A percentile compares a stretch with the other conserved stretches of the same genome.
phyloP scores from a whole-genome alignment of 768 basidiomycete genomes.

The Cantharellus anzutake region DNA sequence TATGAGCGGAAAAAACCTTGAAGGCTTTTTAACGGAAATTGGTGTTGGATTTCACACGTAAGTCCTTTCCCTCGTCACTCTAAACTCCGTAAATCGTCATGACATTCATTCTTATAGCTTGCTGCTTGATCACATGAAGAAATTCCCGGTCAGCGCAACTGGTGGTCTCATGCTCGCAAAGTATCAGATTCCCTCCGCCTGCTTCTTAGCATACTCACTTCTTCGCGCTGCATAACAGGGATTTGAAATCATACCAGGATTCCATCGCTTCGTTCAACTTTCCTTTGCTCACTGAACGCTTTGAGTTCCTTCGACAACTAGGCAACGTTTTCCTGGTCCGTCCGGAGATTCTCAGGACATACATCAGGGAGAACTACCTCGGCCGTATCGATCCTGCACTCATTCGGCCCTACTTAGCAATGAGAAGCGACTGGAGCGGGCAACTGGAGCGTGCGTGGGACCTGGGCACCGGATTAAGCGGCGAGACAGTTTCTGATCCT shows the following conservation, averaged over 20 bases:
- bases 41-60: slow-evolving; percentile 87
- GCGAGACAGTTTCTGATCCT: not conserved
- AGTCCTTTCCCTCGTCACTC: slow-evolving; percentile 14
- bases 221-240: slow-evolving; percentile 28
- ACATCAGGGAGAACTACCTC: slow-evolving; percentile 86
- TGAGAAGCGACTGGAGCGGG: slow-evolving; percentile 70
- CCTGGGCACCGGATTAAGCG: not conserved
- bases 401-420: slow-evolving; percentile 76
- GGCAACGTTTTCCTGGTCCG: slow-evolving; percentile 95
- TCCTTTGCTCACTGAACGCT: slow-evolving; percentile 75
- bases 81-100: not conserved
- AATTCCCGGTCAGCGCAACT: slow-evolving; percentile 91
- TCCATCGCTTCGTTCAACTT: slow-evolving; percentile 65
- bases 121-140: slow-evolving; percentile 83
- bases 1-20: slow-evolving; percentile 82
- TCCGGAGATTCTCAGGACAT: slow-evolving; percentile 86
- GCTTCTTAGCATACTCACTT: not conserved
- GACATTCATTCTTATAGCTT: slow-evolving; percentile 28
- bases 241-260: slow-evolving; percentile 93
- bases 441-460: slow-evolving; percentile 70
- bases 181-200: slow-evolving; percentile 24
- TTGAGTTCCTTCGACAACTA: slow-evolving; percentile 93
- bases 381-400: slow-evolving; percentile 76
- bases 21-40: slow-evolving; percentile 81
- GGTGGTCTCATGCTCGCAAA: slow-evolving; percentile 98